Percentiles rank a stretch among this genome's conserved stretches.
Evolutionary conservation across 1,139 yeast genomes (phyloP).

Genomic region (Suhomyces chickasaworum): DNA sequence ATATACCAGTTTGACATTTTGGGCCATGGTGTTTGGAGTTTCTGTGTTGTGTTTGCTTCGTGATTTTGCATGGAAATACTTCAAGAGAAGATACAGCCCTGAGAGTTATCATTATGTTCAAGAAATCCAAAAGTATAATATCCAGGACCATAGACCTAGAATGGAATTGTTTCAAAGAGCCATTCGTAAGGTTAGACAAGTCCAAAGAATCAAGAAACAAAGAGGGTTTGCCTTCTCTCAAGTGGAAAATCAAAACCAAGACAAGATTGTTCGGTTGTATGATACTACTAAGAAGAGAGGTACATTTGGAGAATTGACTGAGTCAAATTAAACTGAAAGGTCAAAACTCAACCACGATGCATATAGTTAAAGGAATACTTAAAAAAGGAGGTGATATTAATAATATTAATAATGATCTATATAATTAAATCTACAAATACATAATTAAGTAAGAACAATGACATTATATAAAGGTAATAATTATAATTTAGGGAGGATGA

Average conservation of each 20-base stretch:
- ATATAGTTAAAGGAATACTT: too few species aligned
- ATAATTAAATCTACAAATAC: not conserved
- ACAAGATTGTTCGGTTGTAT: conserved; percentile 85
- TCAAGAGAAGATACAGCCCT: conserved; percentile 87
- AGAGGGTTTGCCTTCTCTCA: conserved; percentile 99
- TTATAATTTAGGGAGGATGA: too few species aligned
- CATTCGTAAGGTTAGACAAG: conserved; percentile 95
- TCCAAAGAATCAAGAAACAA: conserved; percentile 96
- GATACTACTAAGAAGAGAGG: conserved; percentile 81
- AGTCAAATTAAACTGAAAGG: conserved; percentile 16
- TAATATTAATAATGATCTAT: not conserved
- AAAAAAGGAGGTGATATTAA: not conserved
- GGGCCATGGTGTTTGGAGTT: conserved; percentile 80
- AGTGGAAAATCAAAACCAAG: conserved; percentile 91
- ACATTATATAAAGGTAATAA: too few species aligned
- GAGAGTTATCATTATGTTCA: conserved; percentile 94
- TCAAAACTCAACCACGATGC: not conserved
- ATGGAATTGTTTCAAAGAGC: conserved; percentile 97
- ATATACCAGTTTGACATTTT: conserved; percentile 77
- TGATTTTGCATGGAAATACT: conserved; percentile 93
- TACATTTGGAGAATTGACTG: conserved; percentile 49
- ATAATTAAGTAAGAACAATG: too few species aligned
- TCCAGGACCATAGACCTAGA: conserved; percentile 91
- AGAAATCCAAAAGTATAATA: conserved; percentile 93
- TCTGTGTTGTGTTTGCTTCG: conserved; percentile 78